Evolutionary conservation across 2,329 filamentous ascomycete genomes (phyloP).

Genomic region (Aaosphaeria pasadenensis): DNA sequence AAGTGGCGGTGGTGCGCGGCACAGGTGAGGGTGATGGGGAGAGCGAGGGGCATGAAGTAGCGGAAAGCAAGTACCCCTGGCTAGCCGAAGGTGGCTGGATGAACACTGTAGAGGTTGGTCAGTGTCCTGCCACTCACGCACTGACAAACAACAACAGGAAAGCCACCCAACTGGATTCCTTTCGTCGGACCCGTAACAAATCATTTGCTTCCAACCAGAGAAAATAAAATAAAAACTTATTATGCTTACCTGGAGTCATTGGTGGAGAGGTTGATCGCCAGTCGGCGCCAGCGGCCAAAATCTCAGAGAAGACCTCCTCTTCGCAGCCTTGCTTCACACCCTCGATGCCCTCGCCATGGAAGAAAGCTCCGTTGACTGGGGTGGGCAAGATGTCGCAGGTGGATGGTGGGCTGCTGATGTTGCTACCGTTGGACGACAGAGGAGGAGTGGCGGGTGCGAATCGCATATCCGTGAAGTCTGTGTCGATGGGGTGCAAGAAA

Average conservation of each 20-base stretch:
- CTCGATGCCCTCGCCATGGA: conserved; percentile 42
- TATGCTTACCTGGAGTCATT: conserved; percentile 78
- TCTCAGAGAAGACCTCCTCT: conserved; percentile 67
- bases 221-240: not conserved
- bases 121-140: not conserved
- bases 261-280: conserved; percentile 75
- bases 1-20: conserved; percentile 57
- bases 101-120: conserved; percentile 51
- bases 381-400: conserved; percentile 75
- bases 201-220: not conserved
- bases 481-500: conserved; percentile 65
- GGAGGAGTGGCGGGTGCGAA: conserved; percentile 85
- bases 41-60: conserved; percentile 74
- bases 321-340: conserved; percentile 59
- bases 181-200: too few relatives aligned
- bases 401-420: conserved; percentile 76
- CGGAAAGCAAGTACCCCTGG: conserved; percentile 67
- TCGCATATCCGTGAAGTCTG: conserved; percentile 63
- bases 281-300: conserved; percentile 73
- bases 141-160: too few relatives aligned
- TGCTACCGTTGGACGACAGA: conserved; percentile 80
- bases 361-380: conserved; percentile 73
- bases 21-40: conserved; percentile 84
- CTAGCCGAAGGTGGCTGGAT: conserved; percentile 66
- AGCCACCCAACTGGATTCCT: too few relatives aligned